phyloP scores from a whole-genome alignment of 2,329 filamentous ascomycete species.

The Penicillium sp. region DNA sequence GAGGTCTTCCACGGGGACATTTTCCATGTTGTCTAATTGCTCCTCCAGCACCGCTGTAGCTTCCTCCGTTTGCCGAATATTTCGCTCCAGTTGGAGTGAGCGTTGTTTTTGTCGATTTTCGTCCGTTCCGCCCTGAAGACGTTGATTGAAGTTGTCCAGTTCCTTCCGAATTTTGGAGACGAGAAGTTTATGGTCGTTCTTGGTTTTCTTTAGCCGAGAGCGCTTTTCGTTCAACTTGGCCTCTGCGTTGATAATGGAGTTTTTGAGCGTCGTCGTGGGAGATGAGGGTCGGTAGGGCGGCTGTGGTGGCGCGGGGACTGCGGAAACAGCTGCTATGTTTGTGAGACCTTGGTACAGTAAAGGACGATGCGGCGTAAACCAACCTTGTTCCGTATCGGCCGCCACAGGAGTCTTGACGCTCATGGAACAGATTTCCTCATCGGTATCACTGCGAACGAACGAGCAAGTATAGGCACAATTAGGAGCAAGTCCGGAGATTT shows the following conservation, averaged over 20 bases:
- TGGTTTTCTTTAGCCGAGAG: conserved; percentile 62
- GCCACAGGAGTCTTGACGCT: conserved; percentile 66
- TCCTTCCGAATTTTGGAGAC: conserved; percentile 64
- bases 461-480: conserved; percentile 68
- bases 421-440: conserved; percentile 62
- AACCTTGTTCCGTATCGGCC: conserved; percentile 63
- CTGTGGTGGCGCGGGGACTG: conserved; percentile 55
- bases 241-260: conserved; percentile 66
- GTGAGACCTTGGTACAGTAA: conserved; percentile 10
- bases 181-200: conserved; percentile 64
- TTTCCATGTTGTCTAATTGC: conserved; percentile 60
- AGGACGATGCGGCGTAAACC: conserved; percentile 21
- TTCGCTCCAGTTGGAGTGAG: conserved; percentile 64
- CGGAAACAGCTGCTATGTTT: conserved; percentile 32
- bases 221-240: conserved; percentile 63
- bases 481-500: conserved; percentile 67
- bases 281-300: conserved; percentile 66
- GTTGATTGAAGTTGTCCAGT: conserved; percentile 61
- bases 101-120: conserved; percentile 67
- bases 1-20: conserved; percentile 61
- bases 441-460: conserved; percentile 61
- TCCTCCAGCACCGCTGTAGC: conserved; percentile 58
- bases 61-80: conserved; percentile 67
- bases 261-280: conserved; percentile 67
- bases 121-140: conserved; percentile 62